Base-by-base conservation (phyloP, 768 basidiomycete species). In the Trametes gibbosa region DNA sequence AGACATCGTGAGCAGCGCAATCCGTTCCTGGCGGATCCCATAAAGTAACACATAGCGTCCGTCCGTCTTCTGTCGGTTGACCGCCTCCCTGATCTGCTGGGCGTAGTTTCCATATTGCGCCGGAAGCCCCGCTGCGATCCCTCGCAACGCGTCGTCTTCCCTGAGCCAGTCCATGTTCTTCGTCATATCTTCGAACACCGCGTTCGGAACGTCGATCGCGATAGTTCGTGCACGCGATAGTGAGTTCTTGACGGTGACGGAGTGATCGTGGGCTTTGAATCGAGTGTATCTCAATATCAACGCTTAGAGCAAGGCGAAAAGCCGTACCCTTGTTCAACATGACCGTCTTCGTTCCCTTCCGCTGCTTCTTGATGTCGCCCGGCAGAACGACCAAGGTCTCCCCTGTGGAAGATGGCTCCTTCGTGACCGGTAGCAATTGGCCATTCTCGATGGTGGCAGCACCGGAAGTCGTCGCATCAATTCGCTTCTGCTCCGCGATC, bases 91-190 rank as follows among this genome's bases (percentile, higher is more conserved):
- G 19, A 93, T 73, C 56, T 87, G 86, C 23, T 78, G 69, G 1
- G 86, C 88, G 67, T 91, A 91, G 2, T 80, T 78, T 7, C 80
- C 75, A 51, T 83, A 80, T 45, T 82, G 77, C 25, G 79, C 72
- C 0, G 86, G 83, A 70, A 90, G 87, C 9, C 72, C 69, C 0
- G 77, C 74, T 7, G 78, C 68, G 39, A 91, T 77, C 2, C 75
- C 59, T 70, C 84, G 87, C 89, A 91, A 90, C 0, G 77, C 75
- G 39, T 92, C 89, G 43, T 93, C 91, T 59, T 90, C 89, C 5
- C 79, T 79, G 24, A 91, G 72, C 91, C 91, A 92, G 16, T 74
- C 69, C 3, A 83, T 67, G 35, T 70, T 82, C 66, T 76, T 79
- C 27, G 78, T 77, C 76, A 93, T 81, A 1, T 76, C 65, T 47